Evolutionary conservation across 495 filamentous ascomycete species (phyloP).

Genomic region (Filosporella fistucella): DNA sequence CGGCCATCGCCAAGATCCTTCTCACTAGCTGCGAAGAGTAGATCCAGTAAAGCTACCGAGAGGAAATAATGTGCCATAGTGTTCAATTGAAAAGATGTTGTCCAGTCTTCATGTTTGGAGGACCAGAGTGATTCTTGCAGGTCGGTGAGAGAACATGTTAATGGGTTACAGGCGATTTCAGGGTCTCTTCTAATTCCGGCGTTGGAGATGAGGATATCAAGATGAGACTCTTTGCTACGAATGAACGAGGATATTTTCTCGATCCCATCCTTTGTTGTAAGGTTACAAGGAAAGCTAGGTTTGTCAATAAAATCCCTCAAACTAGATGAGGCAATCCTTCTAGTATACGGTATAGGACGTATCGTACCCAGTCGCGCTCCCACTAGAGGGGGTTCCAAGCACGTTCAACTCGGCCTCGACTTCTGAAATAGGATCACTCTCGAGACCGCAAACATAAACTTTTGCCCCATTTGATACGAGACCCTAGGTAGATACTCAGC

Average conservation of each 20-base stretch:
- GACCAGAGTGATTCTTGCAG: slow-evolving; percentile 42
- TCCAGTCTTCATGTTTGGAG: slow-evolving; percentile 32
- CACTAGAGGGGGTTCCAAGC: slow-evolving; percentile 27
- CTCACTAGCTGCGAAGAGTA: slow-evolving; percentile 31
- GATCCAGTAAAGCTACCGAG: slow-evolving; percentile 34
- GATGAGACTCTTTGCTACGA: slow-evolving; percentile 20
- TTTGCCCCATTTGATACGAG: slow-evolving; percentile 38
- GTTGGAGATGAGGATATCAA: slow-evolving; percentile 42
- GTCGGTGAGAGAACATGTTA: slow-evolving; percentile 29
- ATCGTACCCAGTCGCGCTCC: slow-evolving; percentile 31
- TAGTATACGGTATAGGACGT: background rate
- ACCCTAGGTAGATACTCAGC: slow-evolving; percentile 22
- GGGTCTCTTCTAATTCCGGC: slow-evolving; percentile 41
- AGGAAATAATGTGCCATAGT: slow-evolving; percentile 41
- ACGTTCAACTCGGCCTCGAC: slow-evolving; percentile 29
- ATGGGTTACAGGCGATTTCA: slow-evolving; percentile 32
- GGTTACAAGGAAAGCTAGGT: slow-evolving; percentile 32
- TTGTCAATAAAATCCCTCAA: background rate
- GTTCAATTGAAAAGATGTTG: slow-evolving; percentile 35
- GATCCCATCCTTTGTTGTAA: slow-evolving; percentile 35
- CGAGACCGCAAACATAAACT: slow-evolving; percentile 35
- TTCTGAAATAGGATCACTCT: slow-evolving; percentile 31
- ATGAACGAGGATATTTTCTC: slow-evolving; percentile 22
- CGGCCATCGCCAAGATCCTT: slow-evolving; percentile 8
- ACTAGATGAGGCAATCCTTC: background rate